phyloP scores from a whole-genome alignment of 495 filamentous ascomycete species.

The Aspergillus nidulans region DNA sequence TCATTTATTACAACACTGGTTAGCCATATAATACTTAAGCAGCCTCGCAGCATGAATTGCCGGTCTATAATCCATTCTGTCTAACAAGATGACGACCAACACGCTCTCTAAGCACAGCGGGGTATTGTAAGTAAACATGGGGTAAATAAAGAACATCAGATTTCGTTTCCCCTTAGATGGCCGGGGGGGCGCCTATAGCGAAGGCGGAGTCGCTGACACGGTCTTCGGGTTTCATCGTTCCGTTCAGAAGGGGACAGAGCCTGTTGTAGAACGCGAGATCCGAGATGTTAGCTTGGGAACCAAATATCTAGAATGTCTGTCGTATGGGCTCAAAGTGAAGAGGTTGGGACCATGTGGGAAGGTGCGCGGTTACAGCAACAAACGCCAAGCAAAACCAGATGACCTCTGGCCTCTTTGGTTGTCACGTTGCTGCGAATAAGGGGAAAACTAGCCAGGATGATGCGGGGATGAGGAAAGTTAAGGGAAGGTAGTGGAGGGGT shows the following conservation, averaged over 20 bases:
- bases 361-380: too few species aligned
- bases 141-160: neutral
- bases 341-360: too few species aligned
- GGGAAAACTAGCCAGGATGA: neutral
- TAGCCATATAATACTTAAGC: too few species aligned
- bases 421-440: neutral
- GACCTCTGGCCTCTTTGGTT: too few species aligned
- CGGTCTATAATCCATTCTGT: too few species aligned
- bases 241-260: slow-evolving; percentile 88
- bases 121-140: slow-evolving; percentile 3
- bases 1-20: too few species aligned
- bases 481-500: neutral
- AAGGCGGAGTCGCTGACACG: slow-evolving; percentile 49
- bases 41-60: too few species aligned
- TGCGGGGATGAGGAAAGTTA: neutral
- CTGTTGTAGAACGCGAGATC: slow-evolving; percentile 36
- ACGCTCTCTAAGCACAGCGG: neutral
- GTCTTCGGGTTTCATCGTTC: slow-evolving; percentile 71
- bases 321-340: neutral
- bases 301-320: neutral
- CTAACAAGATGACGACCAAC: neutral
- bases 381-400: too few species aligned
- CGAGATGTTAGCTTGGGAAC: slow-evolving; percentile 19
- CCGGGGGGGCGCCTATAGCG: slow-evolving; percentile 45
- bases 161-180: slow-evolving; percentile 17